Conservation (phyloP, 768 basidiomycete genomes). For the Nidularia sp. region DNA sequence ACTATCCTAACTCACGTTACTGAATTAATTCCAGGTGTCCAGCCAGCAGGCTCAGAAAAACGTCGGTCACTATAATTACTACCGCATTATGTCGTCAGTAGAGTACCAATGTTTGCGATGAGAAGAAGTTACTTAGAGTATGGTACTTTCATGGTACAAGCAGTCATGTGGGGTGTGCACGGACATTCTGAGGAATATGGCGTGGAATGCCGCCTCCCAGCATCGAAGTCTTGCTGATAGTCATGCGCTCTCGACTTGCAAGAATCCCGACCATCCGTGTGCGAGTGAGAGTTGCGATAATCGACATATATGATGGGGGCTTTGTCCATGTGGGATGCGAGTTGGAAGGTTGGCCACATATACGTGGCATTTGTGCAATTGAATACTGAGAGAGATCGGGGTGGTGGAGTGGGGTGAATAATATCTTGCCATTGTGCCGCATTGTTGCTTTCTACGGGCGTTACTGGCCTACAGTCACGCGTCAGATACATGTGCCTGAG, state of each 20-base stretch:
- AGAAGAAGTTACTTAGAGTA: too few relatives aligned
- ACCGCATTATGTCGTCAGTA: too few relatives aligned
- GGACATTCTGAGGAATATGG: too few relatives aligned
- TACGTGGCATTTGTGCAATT: constrained; percentile 40
- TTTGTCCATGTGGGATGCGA: constrained; percentile 37
- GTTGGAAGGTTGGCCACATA: constrained; percentile 42
- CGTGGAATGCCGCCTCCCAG: too few relatives aligned
- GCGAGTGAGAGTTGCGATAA: background rate
- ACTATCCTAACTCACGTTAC: too few relatives aligned
- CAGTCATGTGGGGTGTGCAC: too few relatives aligned
- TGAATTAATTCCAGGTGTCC: too few relatives aligned
- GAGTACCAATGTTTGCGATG: too few relatives aligned
- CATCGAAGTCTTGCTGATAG: background rate
- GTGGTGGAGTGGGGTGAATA: constrained; percentile 4
- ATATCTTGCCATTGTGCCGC: background rate
- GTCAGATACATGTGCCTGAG: background rate
- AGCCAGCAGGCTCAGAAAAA: too few relatives aligned
- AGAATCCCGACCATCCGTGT: background rate
- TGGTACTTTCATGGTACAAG: too few relatives aligned
- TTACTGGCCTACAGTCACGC: background rate
- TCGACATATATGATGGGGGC: constrained; percentile 33
- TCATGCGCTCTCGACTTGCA: background rate
- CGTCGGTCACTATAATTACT: too few relatives aligned
- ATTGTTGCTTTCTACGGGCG: background rate
- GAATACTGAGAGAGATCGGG: constrained; percentile 31